Conservation (phyloP, 352 stramenopile species). For the Pythium coloratum region DNA sequence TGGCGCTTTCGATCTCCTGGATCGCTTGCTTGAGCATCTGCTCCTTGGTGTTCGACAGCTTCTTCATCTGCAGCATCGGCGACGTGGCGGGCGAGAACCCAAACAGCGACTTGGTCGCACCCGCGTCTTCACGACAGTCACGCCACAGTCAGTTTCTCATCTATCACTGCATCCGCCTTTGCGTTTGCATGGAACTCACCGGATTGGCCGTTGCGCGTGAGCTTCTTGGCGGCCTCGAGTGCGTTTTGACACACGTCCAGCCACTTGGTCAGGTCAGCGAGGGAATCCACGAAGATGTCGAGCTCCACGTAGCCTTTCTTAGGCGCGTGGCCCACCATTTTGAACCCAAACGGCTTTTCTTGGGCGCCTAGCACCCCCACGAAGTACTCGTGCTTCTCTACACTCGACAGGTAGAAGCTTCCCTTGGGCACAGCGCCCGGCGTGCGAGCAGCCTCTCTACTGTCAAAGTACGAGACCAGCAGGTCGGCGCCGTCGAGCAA, state of each 20-base stretch:
- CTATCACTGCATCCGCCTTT: neutral
- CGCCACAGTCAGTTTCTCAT: conserved; percentile 1
- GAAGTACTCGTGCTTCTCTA: conserved; percentile 81
- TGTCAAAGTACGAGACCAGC: conserved; percentile 76
- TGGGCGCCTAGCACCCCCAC: conserved; percentile 61
- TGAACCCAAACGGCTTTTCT: conserved; percentile 83
- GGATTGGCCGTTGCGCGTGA: conserved; percentile 31
- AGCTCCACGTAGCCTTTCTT: conserved; percentile 79
- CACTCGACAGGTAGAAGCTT: conserved; percentile 72
- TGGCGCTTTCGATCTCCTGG: conserved; percentile 69
- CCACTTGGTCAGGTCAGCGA: conserved; percentile 72
- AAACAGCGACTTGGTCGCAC: conserved; percentile 53
- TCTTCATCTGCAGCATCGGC: conserved; percentile 70
- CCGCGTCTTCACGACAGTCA: conserved; percentile 24
- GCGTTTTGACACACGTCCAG: conserved; percentile 78
- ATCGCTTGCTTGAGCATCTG: conserved; percentile 71
- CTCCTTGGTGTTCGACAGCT: conserved; percentile 56
- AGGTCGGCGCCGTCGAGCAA: conserved; percentile 72
- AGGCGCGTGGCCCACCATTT: conserved; percentile 79
- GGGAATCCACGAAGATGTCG: conserved; percentile 72
- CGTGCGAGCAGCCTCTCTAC: conserved; percentile 48
- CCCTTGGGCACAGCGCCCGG: conserved; percentile 44
- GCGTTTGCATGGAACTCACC: neutral
- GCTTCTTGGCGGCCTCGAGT: conserved; percentile 51
- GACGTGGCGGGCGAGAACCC: conserved; percentile 46